Base-by-base conservation (phyloP, 169 alveolate species). In the Plasmodium malariae region DNA sequence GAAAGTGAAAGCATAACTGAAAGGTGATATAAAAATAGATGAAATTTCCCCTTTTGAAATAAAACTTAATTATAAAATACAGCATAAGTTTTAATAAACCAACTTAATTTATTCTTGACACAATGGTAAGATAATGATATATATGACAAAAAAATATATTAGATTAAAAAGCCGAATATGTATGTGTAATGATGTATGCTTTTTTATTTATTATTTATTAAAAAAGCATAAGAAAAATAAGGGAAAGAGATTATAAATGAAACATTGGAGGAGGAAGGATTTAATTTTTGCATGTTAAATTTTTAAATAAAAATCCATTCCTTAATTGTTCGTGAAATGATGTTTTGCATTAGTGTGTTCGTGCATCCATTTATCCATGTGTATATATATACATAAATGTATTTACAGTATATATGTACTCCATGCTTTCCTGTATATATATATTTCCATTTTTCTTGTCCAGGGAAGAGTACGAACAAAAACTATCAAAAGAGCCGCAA, bases 391-490 rank as follows among this genome's bases (percentile, higher is more conserved):
- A 43, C 45, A 17, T 69, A 69, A 43, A 45, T 69, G 24, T 45
- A 26, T 70, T 48, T 48, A 49, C n/a, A n/a, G n/a, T 26, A 70
- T 24, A 12, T 51, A 70, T n/a, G 3, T 51, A 48, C 28, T 43
- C 9, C 19, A 5, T 70, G 3, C 5, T 30, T 28, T 49, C 14
- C 14, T 49, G 45, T 24, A n/a, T n/a, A n/a, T n/a, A n/a, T n/a
- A n/a, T n/a, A 26, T 48, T 37, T 28, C 49, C 67, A 48, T 36
- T 54, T 88, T 69, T 24, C 49, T 74, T 24, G 51, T 24, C 21
- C 86, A 96, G 99, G 99, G 99, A 88, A 98, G 99, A 94, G 99
- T 99, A 57, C 94, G 99, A 85, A 99, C 99, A 12, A 99, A 98
- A 97, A 99, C 99, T 72, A 99, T 99, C 40, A 99, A 99, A 95